Conservation (phyloP, 495 filamentous ascomycete genomes). For the Penicillium arizonense region DNA sequence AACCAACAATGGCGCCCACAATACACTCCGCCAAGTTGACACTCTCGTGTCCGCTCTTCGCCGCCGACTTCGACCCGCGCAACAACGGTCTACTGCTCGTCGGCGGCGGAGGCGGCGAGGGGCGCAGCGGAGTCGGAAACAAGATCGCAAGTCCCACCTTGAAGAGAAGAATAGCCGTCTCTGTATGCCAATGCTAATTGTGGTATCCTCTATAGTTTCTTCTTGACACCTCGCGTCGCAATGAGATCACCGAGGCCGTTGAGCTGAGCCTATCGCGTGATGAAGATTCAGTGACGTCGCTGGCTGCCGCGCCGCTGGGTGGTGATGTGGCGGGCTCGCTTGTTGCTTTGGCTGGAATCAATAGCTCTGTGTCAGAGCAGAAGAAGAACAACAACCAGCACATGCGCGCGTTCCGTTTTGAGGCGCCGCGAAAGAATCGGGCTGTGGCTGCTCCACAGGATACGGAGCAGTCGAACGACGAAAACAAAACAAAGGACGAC, state of each 20-base stretch:
- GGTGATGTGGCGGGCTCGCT: slow-evolving; percentile 48
- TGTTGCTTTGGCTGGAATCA: slow-evolving; percentile 78
- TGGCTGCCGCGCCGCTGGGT: slow-evolving; percentile 60
- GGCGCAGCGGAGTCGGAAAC: slow-evolving; percentile 82
- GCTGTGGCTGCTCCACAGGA: neutral
- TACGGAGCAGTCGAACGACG: slow-evolving; percentile 12
- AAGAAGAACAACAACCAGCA: slow-evolving; percentile 82
- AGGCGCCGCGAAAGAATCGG: slow-evolving; percentile 36
- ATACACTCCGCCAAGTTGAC: slow-evolving; percentile 64
- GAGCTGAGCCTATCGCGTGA: slow-evolving; percentile 80
- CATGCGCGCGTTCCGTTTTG: slow-evolving; percentile 73
- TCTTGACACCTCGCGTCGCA: slow-evolving; percentile 62
- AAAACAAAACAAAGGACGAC: slow-evolving; percentile 25
- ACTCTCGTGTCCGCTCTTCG: slow-evolving; percentile 84
- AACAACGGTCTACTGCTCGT: slow-evolving; percentile 74
- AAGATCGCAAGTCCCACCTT: slow-evolving; percentile 65
- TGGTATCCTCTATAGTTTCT: slow-evolving; percentile 50
- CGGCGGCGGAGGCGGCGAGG: slow-evolving; percentile 88
- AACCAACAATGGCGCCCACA: slow-evolving; percentile 45
- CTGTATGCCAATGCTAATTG: neutral
- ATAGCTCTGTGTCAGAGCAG: slow-evolving; percentile 70
- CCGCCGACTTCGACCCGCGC: slow-evolving; percentile 83
- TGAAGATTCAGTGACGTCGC: slow-evolving; percentile 87
- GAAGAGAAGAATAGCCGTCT: neutral
- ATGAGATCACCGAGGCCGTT: slow-evolving; percentile 60